These are phyloP conservation scores for Straminergon stramineum DNA, from an alignment of 225 moss, liverwort and hornwort species.

Conservation along the genomic window DNA sequence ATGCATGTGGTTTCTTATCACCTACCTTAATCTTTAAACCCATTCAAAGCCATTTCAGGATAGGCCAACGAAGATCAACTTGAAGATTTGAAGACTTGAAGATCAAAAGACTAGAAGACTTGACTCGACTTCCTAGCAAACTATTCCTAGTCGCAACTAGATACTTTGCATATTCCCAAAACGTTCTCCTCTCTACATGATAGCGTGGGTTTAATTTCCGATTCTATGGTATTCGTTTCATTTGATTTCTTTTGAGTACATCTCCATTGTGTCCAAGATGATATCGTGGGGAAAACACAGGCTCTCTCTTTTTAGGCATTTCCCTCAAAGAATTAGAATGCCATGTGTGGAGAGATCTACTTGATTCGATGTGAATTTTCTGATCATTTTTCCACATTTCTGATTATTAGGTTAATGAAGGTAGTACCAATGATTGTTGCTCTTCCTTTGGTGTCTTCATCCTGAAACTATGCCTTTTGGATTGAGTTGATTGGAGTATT, in stretches of 20 bases:
- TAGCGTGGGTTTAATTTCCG: background rate
- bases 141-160: too few species aligned
- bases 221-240: background rate
- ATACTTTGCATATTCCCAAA: too few species aligned
- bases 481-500: conserved; percentile 47
- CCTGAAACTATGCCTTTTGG: conserved; percentile 54
- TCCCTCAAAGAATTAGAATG: background rate
- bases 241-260: background rate
- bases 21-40: too few species aligned
- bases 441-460: conserved; percentile 61
- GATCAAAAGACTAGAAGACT: too few species aligned
- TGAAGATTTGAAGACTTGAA: too few species aligned
- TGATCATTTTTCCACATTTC: background rate
- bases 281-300: too few species aligned
- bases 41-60: too few species aligned
- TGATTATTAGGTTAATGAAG: conserved; percentile 32
- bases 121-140: too few species aligned
- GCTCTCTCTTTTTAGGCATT: background rate
- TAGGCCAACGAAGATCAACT: too few species aligned
- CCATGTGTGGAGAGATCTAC: background rate
- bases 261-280: background rate
- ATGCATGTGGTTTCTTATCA: too few species aligned
- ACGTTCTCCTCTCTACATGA: too few species aligned
- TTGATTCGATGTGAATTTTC: background rate
- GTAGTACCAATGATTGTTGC: conserved; percentile 51